Percentiles rank a stretch among this genome's conserved stretches.
Conservation (phyloP, 495 filamentous ascomycete species). For the Penicillium malachiteum region DNA sequence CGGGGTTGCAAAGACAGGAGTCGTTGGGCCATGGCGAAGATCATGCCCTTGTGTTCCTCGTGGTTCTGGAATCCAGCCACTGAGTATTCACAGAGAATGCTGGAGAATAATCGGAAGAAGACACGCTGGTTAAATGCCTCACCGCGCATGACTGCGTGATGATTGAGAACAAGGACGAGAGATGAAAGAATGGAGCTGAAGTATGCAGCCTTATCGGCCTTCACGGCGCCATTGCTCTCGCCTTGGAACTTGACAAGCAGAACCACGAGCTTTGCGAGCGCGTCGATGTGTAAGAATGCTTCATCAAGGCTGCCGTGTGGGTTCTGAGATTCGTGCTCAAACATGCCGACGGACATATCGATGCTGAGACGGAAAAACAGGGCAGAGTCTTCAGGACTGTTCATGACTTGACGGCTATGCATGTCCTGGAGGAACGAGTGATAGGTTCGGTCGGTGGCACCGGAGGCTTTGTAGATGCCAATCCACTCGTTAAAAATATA, state of each 20-base stretch:
- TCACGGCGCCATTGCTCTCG: conserved; percentile 56
- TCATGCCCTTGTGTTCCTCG: conserved; percentile 64
- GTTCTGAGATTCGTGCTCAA: conserved; percentile 63
- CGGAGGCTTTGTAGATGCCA: conserved; percentile 70
- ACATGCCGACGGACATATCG: conserved; percentile 72
- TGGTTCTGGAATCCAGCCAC: conserved; percentile 44
- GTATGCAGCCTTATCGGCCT: conserved; percentile 60
- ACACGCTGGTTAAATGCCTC: conserved; percentile 84
- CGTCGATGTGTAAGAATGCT: conserved; percentile 74
- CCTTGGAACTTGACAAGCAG: conserved; percentile 70
- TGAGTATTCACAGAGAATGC: conserved; percentile 70
- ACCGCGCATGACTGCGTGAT: conserved; percentile 77
- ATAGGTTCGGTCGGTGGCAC: conserved; percentile 67
- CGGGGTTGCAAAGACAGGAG: conserved; percentile 73
- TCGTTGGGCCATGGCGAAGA: conserved; percentile 70
- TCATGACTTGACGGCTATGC: conserved; percentile 67
- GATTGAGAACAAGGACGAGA: conserved; percentile 75
- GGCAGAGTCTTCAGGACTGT: conserved; percentile 67
- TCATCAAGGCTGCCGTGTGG: conserved; percentile 63
- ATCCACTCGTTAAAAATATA: conserved; percentile 96
- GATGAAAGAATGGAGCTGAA: conserved; percentile 74
- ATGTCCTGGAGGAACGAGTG: conserved; percentile 83
- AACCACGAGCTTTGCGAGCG: conserved; percentile 80
- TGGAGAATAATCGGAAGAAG: conserved; percentile 89
- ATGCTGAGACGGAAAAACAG: conserved; percentile 80